Conservation (phyloP, 164 flowering plant species). For the Annona cherimola region DNA sequence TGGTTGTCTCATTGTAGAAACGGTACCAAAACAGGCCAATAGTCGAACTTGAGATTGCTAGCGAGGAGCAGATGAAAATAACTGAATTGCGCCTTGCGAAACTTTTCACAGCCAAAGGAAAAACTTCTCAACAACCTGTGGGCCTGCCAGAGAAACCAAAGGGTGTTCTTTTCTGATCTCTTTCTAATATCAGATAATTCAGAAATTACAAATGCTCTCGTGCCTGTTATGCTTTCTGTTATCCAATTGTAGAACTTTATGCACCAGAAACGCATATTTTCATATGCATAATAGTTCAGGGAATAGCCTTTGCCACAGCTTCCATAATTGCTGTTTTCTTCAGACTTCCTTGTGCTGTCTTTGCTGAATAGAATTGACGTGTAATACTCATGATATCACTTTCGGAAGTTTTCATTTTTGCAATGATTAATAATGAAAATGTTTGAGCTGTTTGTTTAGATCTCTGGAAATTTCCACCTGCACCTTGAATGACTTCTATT, state of each 20-base stretch:
- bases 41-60: slow-evolving; percentile 84
- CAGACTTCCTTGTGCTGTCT: neutral
- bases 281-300: neutral
- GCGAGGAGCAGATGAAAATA: slow-evolving; percentile 90
- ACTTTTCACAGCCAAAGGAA: slow-evolving; percentile 45
- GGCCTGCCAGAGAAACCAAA: slow-evolving; percentile 39
- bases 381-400: neutral
- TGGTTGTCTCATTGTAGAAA: slow-evolving; percentile 35
- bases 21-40: slow-evolving; percentile 78
- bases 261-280: neutral
- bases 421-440: too few relatives aligned
- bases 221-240: neutral
- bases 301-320: neutral
- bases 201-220: neutral
- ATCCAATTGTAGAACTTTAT: neutral
- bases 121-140: slow-evolving; percentile 17
- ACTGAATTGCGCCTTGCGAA: slow-evolving; percentile 81
- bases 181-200: neutral
- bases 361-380: neutral
- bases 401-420: too few relatives aligned
- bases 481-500: too few relatives aligned
- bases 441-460: too few relatives aligned
- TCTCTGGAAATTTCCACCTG: too few relatives aligned
- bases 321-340: neutral
- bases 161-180: slow-evolving; percentile 25